Evolutionary conservation across 2,329 filamentous ascomycete genomes (phyloP), one percentile per base, ranked within the genome.

Genomic region (Cordyceps pruinosa): DNA sequence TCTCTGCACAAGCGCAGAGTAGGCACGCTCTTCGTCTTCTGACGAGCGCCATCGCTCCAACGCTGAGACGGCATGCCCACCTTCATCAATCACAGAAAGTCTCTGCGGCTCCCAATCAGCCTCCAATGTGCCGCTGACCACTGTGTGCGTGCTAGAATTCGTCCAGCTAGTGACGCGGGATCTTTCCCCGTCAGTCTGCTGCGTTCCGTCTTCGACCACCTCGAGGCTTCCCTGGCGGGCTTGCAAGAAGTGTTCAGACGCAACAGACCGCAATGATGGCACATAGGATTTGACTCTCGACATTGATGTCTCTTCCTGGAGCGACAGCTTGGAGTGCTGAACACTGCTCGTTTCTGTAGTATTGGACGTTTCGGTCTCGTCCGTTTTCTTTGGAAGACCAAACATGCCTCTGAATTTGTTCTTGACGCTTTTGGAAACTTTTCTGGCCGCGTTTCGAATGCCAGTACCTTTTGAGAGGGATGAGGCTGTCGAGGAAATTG

Each of bases 161-260:
- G 80, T 81, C 87, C 87, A 90, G 67, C 87, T 90, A 2, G 86
- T 89, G 51, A 89, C 82, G 23, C 86, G 74, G n/a, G 84, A 87
- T 61, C 74, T 81, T 21, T 83, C 78, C 39, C 81, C 78, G 15
- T 69, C 73, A 1, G 64, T 65, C 51, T 70, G 70, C 41, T 67
- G 69, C 35, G 68, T 69, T 6, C 74, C 73, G 54, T 71, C 76
- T 23, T 62, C 63, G 2, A 79, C 61, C 59, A 77, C 84, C 59
- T 79, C 79, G 5, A 83, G 62, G 60, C 83, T 85, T 1, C 80
- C 82, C 62, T 78, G 73, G 35, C 77, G 76, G 8, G 82, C 84
- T 51, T 70, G 74, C 45, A 81, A 66, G 56, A 76, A 72, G 47
- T 79, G 75, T 35, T 69, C 71, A 0, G 75, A 76, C 3, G 75